phyloP scores from a whole-genome alignment of 768 basidiomycete genomes.

The Leccinum boreale region DNA sequence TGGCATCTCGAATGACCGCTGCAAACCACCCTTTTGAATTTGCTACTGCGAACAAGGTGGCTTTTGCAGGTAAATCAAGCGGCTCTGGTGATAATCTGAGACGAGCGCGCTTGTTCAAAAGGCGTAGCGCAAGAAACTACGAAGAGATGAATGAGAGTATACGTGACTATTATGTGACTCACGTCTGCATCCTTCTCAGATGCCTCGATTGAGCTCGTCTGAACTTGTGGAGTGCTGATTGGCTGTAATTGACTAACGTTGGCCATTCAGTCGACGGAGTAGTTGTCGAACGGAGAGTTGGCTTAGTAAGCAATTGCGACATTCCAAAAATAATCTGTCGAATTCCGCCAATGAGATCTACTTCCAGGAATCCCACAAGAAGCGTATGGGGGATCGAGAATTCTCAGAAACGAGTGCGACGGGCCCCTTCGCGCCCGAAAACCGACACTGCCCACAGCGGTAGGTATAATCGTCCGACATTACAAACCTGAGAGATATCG shows the following conservation, averaged over 20 bases:
- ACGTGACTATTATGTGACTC: neutral
- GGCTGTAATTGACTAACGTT: slow-evolving; percentile 34
- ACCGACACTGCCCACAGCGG: too few species aligned
- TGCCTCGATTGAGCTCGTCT: slow-evolving; percentile 23
- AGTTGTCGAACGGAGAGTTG: neutral
- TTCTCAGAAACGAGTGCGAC: too few species aligned
- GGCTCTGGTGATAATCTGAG: slow-evolving; percentile 55
- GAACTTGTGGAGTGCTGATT: slow-evolving; percentile 19
- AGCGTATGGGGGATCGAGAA: too few species aligned
- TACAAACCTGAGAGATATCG: slow-evolving; percentile 1
- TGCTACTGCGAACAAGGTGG: slow-evolving; percentile 54
- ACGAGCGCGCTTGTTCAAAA: slow-evolving; percentile 60
- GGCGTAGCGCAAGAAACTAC: slow-evolving; percentile 38
- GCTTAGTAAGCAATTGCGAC: neutral
- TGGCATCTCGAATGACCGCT: slow-evolving; percentile 43
- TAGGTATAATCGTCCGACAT: neutral
- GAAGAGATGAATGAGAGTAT: neutral
- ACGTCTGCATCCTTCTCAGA: slow-evolving; percentile 32
- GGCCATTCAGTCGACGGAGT: slow-evolving; percentile 13
- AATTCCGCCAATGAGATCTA: too few species aligned
- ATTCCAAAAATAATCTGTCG: too few species aligned
- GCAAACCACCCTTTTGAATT: slow-evolving; percentile 70
- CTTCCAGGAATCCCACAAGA: too few species aligned
- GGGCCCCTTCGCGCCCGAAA: too few species aligned
- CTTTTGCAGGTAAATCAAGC: slow-evolving; percentile 44